A percentile compares a stretch with the other conserved stretches of the same genome.
phyloP scores from a whole-genome alignment of 2,329 filamentous ascomycete genomes.

The Microsporum audouinii region DNA sequence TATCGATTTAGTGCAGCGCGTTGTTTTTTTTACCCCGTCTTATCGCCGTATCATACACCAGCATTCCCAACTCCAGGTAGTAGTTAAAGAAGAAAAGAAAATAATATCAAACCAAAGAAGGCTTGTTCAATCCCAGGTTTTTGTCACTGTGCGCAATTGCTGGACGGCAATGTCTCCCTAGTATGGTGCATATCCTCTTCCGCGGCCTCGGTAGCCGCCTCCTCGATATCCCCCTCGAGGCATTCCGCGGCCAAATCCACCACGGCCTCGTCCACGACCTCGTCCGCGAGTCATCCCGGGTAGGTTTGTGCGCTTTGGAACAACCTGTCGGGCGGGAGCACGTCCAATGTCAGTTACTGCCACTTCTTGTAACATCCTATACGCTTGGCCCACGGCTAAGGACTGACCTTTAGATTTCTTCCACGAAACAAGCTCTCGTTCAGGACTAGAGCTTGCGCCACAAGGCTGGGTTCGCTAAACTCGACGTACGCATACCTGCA shows the following conservation, averaged over 20 bases:
- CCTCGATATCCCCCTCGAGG: constrained; percentile 16
- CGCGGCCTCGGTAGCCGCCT: constrained; percentile 23
- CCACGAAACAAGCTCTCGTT: constrained; percentile 96
- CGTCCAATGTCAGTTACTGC: neutral
- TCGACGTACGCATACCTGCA: constrained; percentile 95
- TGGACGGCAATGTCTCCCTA: constrained; percentile 12
- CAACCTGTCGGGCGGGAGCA: constrained; percentile 44
- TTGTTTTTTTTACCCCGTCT: neutral
- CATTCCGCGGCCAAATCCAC: constrained; percentile 24
- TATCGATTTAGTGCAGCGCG: neutral
- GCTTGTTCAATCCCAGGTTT: neutral
- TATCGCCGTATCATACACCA: constrained; percentile 6
- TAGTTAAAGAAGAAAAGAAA: neutral
- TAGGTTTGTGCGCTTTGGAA: constrained; percentile 85
- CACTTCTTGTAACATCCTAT: neutral
- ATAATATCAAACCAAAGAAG: neutral
- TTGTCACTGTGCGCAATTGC: neutral
- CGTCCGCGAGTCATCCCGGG: constrained; percentile 81
- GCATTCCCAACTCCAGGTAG: constrained; percentile 5
- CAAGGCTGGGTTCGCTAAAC: constrained; percentile 85
- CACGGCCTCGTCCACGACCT: constrained; percentile 41
- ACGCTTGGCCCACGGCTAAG: constrained; percentile 19
- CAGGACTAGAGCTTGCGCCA: constrained; percentile 83
- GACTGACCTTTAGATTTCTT: constrained; percentile 76
- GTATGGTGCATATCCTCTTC: constrained; percentile 38